Percentiles rank a stretch among this genome's conserved stretches.
These are phyloP conservation scores for Malbranchea zuffiana DNA, from an alignment of 2,329 filamentous ascomycete species.

Conservation along the genomic window DNA sequence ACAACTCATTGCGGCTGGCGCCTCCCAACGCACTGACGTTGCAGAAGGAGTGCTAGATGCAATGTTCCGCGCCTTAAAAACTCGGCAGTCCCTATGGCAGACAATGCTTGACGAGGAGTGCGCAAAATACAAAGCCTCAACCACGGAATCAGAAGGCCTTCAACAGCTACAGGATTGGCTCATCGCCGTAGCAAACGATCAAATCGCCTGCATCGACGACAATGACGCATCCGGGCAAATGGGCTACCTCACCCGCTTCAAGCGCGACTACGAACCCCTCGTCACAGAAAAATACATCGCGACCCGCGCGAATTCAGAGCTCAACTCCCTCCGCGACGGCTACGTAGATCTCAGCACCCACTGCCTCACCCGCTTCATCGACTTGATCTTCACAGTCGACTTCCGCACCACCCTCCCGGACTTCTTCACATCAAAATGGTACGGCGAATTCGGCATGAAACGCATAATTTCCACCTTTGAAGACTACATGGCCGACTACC, in stretches of 20 bases:
- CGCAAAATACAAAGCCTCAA: slow-evolving; percentile 52
- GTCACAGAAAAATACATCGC: slow-evolving; percentile 70
- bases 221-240: slow-evolving; percentile 61
- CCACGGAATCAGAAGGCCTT: slow-evolving; percentile 51
- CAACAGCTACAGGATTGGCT: slow-evolving; percentile 79
- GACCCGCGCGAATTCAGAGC: slow-evolving; percentile 58
- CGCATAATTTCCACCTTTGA: slow-evolving; percentile 91
- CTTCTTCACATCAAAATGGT: slow-evolving; percentile 89
- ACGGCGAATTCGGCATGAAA: slow-evolving; percentile 73
- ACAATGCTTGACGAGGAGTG: slow-evolving; percentile 79
- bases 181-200: slow-evolving; percentile 91
- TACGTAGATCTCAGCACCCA: slow-evolving; percentile 93
- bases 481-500: slow-evolving; percentile 86
- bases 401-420: slow-evolving; percentile 72
- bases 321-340: slow-evolving; percentile 68
- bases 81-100: slow-evolving; percentile 77
- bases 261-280: slow-evolving; percentile 66
- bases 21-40: slow-evolving; percentile 78
- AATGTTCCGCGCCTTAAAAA: slow-evolving; percentile 80
- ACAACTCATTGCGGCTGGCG: slow-evolving; percentile 73
- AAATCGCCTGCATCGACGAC: slow-evolving; percentile 96
- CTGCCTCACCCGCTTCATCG: slow-evolving; percentile 78
- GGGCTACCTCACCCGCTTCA: slow-evolving; percentile 79
- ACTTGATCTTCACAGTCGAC: slow-evolving; percentile 81
- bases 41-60: slow-evolving; percentile 91